Base-by-base conservation (phyloP, 345 rosid genomes). In the Diplotaxis tenuifolia region DNA sequence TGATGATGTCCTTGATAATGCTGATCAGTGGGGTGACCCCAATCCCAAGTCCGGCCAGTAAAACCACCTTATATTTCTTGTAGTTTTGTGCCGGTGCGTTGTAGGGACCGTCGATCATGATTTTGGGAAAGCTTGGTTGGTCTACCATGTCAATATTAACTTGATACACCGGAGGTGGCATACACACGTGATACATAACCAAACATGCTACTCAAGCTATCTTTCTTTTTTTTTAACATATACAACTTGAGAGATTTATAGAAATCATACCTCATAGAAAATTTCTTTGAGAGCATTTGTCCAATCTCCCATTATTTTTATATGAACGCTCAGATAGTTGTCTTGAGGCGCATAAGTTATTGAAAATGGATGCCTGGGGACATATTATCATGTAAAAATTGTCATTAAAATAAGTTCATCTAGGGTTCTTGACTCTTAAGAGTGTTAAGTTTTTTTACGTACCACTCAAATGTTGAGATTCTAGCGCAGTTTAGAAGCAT, bases 301-400 rank as follows among this genome's bases (percentile, higher is more conserved):
- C 98, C 98, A 92, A 57, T 92, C 98, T 16, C 98, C 98, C 1
- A 78, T 54, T 12, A 91, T 80, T 75, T 93, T 79, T 45, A 92
- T 88, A 76, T 92, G 98, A 56, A 92, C 95, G 65, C 98, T 90
- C 2, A 92, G 77, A 77, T 83, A 81, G 79, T 90, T 93, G 9
- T 92, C 95, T 62, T 88, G 88, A 14, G 98, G 98, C 19, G 98
- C 83, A 20, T 96, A 90, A 23, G 98, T 92, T 53, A 90, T 92
- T 16, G 96, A 90, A 82, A 92, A 92, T 27, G 98, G 98, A 69
- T 92, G 98, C 96, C 96, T 90, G 82, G 84, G 86, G 81, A 34
- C 4, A 47, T 4, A 29, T 9, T 87, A 79, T 54, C 40, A 18
- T 7, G 38, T 47, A 22, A 54, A 20, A 21, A 61, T 8, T 19